Conservation (phyloP, 495 filamentous ascomycete species). For the Cairneyella variabilis region DNA sequence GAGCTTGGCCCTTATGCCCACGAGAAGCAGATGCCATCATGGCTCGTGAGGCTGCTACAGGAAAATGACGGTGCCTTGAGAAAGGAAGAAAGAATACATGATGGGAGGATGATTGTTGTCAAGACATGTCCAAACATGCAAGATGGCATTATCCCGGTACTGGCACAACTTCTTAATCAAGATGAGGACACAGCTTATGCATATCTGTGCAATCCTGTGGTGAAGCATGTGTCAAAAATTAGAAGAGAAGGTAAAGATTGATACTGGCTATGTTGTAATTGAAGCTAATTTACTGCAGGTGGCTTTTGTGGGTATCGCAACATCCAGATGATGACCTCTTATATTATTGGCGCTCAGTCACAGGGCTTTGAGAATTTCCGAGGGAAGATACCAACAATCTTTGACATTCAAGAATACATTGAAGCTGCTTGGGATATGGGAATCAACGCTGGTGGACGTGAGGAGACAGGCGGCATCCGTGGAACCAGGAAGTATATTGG, state of each 20-base stretch:
- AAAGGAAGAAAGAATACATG: conserved; percentile 49
- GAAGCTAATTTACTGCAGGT: conserved; percentile 34
- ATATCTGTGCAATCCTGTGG: conserved; percentile 74
- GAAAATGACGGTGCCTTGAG: conserved; percentile 58
- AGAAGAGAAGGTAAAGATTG: conserved; percentile 54
- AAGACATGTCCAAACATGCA: conserved; percentile 58
- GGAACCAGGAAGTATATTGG: conserved; percentile 95
- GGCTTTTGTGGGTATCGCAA: conserved; percentile 98
- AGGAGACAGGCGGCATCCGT: conserved; percentile 82
- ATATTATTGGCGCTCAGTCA: conserved; percentile 56
- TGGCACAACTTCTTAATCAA: conserved; percentile 67
- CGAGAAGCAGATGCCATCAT: conserved; percentile 83
- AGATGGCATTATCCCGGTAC: conserved; percentile 65
- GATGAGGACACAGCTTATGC: conserved; percentile 61
- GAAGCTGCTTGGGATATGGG: conserved; percentile 87
- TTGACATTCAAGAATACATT: conserved; percentile 83
- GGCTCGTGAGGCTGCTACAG: conserved; percentile 62
- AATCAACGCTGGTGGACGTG: conserved; percentile 66
- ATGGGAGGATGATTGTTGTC: conserved; percentile 44
- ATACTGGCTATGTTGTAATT: not conserved
- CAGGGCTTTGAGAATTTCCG: conserved; percentile 58
- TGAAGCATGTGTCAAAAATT: conserved; percentile 80
- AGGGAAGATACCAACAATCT: conserved; percentile 66
- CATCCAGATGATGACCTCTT: conserved; percentile 90
- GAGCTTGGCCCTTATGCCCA: conserved; percentile 85